Evolutionary conservation across 768 basidiomycete genomes (phyloP), one percentile per base, ranked within the genome.

Genomic region (Suillus decipiens): DNA sequence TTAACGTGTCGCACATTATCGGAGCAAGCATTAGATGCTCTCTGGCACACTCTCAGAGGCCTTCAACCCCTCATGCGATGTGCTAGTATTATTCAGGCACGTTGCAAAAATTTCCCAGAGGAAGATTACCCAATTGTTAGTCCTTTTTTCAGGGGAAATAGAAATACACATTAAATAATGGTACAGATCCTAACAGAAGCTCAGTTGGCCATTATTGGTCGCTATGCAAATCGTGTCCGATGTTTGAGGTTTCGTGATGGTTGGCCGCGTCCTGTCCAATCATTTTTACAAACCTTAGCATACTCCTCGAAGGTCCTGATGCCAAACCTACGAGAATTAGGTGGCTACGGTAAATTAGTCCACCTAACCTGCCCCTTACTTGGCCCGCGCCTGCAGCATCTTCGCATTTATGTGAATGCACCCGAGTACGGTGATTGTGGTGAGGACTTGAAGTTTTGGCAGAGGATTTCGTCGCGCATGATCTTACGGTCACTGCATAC

Each of bases 301-400:
- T 31, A 10, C 15, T 51, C 14, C 7, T 50, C 50, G 15, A 51
- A 31, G 28, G 28, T 51, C 28, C 50, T 31, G 28, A 9, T 31
- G 17, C 9, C 50, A 51, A 51, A 51, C 17, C 24, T 31, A 31
- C 28, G 50, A 51, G 14, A 24, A 1, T 48, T 48, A 6, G 2
- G 2, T 28, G 48, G 3, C 14, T 3, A 0, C 0, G 3, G 1
- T 31, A 2, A 17, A 4, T 19, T 2, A 9, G 1, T 17, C 8
- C 48, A 50, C 24, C 28, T 48, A 14, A 0, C 31, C 48, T 8
- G 7, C 28, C 48, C 28, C 50, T 24, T 51, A 12, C 28, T 31
- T 31, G 28, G 50, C 17, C 15, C 8, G 7, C 28, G 48, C 28
- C 48, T 50, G 7, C 19, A 1, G 17, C 19, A 17, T 42, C 5